A percentile compares a stretch with the other conserved stretches of the same genome.
Evolutionary conservation across 306 rosid genomes (phyloP).

Genomic region (Cucumis cinereus): DNA sequence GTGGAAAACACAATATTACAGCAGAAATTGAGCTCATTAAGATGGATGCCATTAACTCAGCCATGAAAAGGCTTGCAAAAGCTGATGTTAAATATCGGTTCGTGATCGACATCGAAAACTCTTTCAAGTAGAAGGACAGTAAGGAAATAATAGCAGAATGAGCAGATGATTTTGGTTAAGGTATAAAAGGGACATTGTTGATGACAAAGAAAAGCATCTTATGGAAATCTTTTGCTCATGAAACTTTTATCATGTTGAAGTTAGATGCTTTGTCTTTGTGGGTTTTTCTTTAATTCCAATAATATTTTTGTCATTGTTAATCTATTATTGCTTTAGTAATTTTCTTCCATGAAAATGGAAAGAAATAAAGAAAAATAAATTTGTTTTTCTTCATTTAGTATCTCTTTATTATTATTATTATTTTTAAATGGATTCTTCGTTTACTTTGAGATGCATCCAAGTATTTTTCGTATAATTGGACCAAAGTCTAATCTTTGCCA

Average conservation of each 20-base stretch:
- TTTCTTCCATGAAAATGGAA: no score
- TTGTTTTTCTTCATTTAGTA: no score
- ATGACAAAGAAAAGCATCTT: neutral
- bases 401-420: no score
- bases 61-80: slow-evolving; percentile 70
- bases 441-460: no score
- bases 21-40: slow-evolving; percentile 75
- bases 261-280: neutral
- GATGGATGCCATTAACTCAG: slow-evolving; percentile 54
- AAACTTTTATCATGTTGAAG: neutral
- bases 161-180: neutral
- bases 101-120: slow-evolving; percentile 71
- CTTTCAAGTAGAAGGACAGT: slow-evolving; percentile 12
- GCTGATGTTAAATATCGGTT: slow-evolving; percentile 69
- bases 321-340: neutral
- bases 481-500: no score
- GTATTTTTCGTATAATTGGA: no score
- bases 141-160: neutral
- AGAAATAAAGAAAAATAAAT: no score
- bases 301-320: neutral
- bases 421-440: no score
- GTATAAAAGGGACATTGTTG: neutral
- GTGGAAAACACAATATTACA: slow-evolving; percentile 56
- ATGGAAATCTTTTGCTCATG: neutral
- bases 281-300: no score